phyloP scores from a whole-genome alignment of 306 rosid species.

The Vicia villosa region DNA sequence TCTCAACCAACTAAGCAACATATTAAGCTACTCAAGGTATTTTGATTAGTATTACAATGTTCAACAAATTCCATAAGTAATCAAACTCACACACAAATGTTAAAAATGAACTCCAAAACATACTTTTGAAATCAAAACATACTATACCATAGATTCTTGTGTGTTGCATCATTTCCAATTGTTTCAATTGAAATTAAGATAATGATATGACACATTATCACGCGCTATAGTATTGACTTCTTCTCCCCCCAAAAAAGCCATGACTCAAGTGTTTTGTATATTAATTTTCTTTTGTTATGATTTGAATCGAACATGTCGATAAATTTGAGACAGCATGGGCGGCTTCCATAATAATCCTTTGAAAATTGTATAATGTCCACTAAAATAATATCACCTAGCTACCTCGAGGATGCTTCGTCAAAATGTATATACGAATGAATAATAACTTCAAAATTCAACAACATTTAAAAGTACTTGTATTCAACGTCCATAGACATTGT shows the following conservation, averaged over 20 bases:
- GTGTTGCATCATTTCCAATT: no score
- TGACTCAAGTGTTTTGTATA: not conserved
- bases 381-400: not conserved
- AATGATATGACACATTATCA: not conserved
- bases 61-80: no score
- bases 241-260: not conserved
- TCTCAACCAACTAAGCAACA: no score
- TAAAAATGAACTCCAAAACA: no score
- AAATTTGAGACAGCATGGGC: slow-evolving; percentile 21
- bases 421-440: not conserved
- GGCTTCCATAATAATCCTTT: not conserved
- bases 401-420: not conserved
- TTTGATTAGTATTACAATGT: no score
- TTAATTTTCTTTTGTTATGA: not conserved
- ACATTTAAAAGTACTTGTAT: not conserved
- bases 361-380: not conserved
- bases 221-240: slow-evolving; percentile 1
- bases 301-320: slow-evolving; percentile 15
- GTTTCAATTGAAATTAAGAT: not conserved
- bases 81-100: no score
- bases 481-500: not conserved
- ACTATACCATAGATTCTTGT: no score
- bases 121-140: no score
- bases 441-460: not conserved
- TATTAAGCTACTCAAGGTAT: no score